Evolutionary conservation across 345 rosid species (phyloP).

Genomic region (Rhodomyrtus tomentosa): DNA sequence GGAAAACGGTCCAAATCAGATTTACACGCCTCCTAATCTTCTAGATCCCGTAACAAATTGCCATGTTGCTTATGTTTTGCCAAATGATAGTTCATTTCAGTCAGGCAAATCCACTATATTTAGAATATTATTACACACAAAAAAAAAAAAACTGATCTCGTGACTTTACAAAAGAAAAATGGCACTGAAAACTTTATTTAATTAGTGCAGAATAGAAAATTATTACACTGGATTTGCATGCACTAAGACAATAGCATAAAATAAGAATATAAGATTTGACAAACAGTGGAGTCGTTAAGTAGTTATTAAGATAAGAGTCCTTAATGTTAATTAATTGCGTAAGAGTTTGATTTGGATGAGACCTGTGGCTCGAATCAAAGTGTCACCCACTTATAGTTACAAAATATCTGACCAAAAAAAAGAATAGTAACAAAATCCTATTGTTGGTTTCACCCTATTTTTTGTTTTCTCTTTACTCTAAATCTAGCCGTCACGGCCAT

Average conservation of each 20-base stretch:
- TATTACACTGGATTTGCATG: not conserved
- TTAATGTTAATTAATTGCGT: not conserved
- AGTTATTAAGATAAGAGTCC: not conserved
- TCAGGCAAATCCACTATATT: not conserved
- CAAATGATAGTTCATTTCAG: not conserved
- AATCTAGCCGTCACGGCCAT: too few species aligned
- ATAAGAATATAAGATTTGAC: not conserved
- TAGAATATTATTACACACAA: not conserved
- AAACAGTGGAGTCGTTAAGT: not conserved
- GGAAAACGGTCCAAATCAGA: too few species aligned
- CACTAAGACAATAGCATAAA: not conserved
- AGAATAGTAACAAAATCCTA: not conserved
- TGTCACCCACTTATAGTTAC: not conserved
- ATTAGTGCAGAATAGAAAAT: not conserved
- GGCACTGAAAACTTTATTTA: not conserved
- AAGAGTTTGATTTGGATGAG: not conserved
- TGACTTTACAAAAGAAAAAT: not conserved
- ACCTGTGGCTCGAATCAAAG: not conserved
- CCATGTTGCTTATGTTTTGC: too few species aligned
- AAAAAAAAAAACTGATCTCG: not conserved
- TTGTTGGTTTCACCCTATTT: not conserved
- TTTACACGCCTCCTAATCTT: too few species aligned
- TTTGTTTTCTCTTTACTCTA: not conserved
- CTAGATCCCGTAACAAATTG: too few species aligned
- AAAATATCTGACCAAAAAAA: too few species aligned